Conservation (phyloP, 768 basidiomycete genomes). For the Calocera viscosa region DNA sequence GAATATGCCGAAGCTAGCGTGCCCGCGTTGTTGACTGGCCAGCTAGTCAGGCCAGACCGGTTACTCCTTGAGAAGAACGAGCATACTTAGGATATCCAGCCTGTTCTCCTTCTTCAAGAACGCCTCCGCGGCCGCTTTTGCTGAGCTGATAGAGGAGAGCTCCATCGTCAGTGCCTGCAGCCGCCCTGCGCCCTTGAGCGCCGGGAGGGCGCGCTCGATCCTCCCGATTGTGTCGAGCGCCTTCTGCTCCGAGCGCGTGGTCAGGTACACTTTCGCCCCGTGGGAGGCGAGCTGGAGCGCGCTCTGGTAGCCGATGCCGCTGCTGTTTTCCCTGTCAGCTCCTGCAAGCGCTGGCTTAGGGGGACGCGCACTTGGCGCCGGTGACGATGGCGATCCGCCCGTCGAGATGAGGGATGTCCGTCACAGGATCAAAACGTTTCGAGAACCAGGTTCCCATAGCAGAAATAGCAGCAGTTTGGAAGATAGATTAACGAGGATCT, state of each 20-base stretch:
- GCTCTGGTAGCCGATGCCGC: constrained; percentile 16
- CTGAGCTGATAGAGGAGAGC: constrained; percentile 15
- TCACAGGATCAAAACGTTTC: neutral
- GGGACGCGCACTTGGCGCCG: neutral
- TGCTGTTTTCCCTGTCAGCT: constrained; percentile 1
- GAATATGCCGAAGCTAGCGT: constrained; percentile 20
- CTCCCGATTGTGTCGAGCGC: constrained; percentile 14
- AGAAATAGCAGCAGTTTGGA: too few species aligned
- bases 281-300: constrained; percentile 12
- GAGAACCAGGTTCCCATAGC: neutral
- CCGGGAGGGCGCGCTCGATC: constrained; percentile 10
- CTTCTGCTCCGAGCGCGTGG: constrained; percentile 15
- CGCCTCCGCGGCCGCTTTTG: constrained; percentile 14
- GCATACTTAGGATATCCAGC: constrained; percentile 16
- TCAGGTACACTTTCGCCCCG: constrained; percentile 18
- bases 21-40: neutral
- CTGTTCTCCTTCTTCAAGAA: constrained; percentile 14
- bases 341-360: neutral
- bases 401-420: neutral
- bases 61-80: neutral
- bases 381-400: neutral
- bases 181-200: neutral
- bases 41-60: too few species aligned
- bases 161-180: constrained; percentile 18
- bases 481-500: too few species aligned